Conservation (phyloP, 2,329 filamentous ascomycete species). For the Ambrosiella beaveri region DNA sequence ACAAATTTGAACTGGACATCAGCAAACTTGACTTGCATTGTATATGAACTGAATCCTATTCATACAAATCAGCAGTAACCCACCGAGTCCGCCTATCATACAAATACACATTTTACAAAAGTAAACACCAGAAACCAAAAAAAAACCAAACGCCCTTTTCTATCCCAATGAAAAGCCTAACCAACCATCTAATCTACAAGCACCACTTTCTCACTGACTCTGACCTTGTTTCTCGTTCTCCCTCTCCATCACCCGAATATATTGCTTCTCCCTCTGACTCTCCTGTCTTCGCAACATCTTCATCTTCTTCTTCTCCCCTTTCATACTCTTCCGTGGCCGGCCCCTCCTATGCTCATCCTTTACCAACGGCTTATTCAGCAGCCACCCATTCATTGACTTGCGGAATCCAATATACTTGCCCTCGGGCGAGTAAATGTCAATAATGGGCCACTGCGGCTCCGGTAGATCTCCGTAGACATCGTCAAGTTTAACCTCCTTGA, state of each 20-base stretch:
- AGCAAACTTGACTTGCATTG: too few relatives aligned
- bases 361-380: conserved; percentile 38
- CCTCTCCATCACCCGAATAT: background rate
- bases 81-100: too few relatives aligned
- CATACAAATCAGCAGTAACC: too few relatives aligned
- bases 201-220: background rate
- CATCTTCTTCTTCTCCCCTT: conserved; percentile 36
- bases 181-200: background rate
- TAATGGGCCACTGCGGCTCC: conserved; percentile 36
- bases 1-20: too few relatives aligned
- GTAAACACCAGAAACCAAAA: too few relatives aligned
- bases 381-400: conserved; percentile 53
- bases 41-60: too few relatives aligned
- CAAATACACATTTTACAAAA: too few relatives aligned
- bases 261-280: background rate
- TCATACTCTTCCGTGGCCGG: conserved; percentile 55
- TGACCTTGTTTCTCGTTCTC: background rate
- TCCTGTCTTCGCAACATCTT: conserved; percentile 20
- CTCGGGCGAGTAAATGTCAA: conserved; percentile 74
- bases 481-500: conserved; percentile 6
- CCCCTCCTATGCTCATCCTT: conserved; percentile 29
- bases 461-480: background rate
- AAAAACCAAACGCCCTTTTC: too few relatives aligned
- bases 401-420: conserved; percentile 61
- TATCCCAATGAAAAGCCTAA: too few relatives aligned